Percentiles rank a stretch among this genome's conserved stretches.
Conservation (phyloP, 768 basidiomycete genomes). For the Rhodotorula diobovata region DNA sequence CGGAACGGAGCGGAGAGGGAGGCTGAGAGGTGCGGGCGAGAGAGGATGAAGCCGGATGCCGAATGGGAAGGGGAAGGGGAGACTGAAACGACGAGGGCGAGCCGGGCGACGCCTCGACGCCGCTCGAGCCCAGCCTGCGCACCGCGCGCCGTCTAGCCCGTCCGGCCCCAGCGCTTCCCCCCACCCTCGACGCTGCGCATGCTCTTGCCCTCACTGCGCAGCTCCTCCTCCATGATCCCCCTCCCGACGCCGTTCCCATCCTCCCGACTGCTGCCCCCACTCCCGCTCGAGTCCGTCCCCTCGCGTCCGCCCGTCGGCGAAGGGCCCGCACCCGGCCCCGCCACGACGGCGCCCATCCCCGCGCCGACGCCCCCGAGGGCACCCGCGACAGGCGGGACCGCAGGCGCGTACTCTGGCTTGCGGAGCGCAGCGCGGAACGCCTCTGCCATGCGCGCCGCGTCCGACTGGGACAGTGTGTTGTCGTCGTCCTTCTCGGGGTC, state of each 20-base stretch:
- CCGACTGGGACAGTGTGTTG: conserved; percentile 62
- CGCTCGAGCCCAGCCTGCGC: neutral
- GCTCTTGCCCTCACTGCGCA: conserved; percentile 85
- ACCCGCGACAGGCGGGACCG: neutral
- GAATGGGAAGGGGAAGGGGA: no score
- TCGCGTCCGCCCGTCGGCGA: conserved; percentile 45
- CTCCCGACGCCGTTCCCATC: neutral
- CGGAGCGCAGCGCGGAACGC: conserved; percentile 82
- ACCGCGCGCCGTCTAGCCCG: neutral
- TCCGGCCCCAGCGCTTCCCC: conserved; percentile 16
- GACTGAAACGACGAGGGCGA: neutral
- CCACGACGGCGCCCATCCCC: neutral
- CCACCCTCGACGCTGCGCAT: conserved; percentile 65
- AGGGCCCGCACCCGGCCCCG: conserved; percentile 41
- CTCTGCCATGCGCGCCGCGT: conserved; percentile 88
- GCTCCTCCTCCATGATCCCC: conserved; percentile 62
- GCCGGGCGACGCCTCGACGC: neutral
- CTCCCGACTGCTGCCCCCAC: neutral
- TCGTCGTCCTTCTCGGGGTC: neutral
- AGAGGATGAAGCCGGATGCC: no score
- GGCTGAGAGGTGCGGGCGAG: no score
- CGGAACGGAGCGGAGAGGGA: no score
- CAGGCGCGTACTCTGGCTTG: conserved; percentile 67
- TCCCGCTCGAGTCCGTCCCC: conserved; percentile 1
- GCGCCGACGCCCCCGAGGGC: no score